Evolutionary conservation across 2,329 filamentous ascomycete genomes (phyloP), one percentile per base, ranked within the genome.

Genomic region (Pestalotiopsis fici): DNA sequence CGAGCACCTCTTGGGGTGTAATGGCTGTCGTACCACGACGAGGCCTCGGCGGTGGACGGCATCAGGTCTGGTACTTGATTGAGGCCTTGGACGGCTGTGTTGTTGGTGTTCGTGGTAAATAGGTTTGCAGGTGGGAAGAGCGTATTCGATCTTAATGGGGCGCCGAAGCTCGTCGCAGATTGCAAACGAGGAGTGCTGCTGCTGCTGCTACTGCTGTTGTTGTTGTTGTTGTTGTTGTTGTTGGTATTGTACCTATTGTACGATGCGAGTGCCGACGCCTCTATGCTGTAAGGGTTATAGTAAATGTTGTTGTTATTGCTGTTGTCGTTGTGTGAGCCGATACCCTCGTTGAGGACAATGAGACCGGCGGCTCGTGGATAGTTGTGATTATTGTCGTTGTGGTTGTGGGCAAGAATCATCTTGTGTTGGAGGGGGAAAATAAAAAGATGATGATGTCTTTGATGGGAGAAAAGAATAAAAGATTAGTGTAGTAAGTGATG

Each of bases 391-490:
- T 65, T 71, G 68, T 55, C 66, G 56, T 37, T 66, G 60, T 68
- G 69, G 68, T 64, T 63, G 67, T 70, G 35, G 21, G 74, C 70
- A 68, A 77, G 74, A 75, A 78, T 77, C 75, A 76, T 78, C 70
- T 70, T 74, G 71, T 55, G 57, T 57, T 31, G 37, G 63, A 67
- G n/a, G 39, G 39, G 35, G 13, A 3, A 35, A 35, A 35, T 11
- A 35, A 35, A 13, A 50, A 3, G 43, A 50, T 50, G 43, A 50
- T 35, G 54, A 27, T 28, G 55, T 59, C 25, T 27, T 59, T 15
- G 25, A 59, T 35, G 7, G 31, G 31, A 35, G 11, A 35, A 2
- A 7, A 9, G 31, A 35, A 35, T 35, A 27, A 23, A 28, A 18
- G 56, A 25, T 25, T 31, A 28, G n/a, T 31, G 21, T 23, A 39